Evolutionary conservation across 2,329 filamentous ascomycete species (phyloP).

Genomic region (Fusarium xyrophilum): DNA sequence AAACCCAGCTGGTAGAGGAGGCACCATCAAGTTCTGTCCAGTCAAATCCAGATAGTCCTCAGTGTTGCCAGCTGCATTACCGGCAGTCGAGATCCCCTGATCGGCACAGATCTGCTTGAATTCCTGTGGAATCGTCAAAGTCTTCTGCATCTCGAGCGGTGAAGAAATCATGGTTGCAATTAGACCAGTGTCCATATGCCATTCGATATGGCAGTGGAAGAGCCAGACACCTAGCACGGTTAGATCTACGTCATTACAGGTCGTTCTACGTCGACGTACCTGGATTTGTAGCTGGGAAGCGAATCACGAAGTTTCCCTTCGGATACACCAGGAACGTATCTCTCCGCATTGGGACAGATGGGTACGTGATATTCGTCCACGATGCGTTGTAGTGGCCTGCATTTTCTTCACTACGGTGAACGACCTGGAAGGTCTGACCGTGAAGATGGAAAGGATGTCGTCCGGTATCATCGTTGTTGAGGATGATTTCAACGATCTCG

Average conservation of each 20-base stretch:
- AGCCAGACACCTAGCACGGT: not conserved
- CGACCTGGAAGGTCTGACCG: not conserved
- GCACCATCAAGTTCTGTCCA: not conserved
- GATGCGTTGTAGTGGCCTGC: not conserved
- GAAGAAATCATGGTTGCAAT: not conserved
- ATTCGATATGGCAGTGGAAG: not conserved
- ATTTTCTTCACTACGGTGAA: not conserved
- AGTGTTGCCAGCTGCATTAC: not conserved
- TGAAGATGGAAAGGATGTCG: not conserved
- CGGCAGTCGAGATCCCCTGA: not conserved
- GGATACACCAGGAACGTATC: not conserved
- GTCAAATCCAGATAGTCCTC: not conserved
- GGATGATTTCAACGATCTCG: not conserved
- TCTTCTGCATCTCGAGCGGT: not conserved
- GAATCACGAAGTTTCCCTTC: not conserved
- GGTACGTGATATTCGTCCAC: not conserved
- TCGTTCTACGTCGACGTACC: no score
- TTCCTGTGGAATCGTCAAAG: not conserved
- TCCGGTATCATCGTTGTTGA: not conserved
- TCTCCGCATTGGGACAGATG: not conserved
- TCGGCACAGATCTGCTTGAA: not conserved
- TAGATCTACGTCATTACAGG: no score
- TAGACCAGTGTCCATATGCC: not conserved
- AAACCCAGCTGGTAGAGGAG: accelerated
- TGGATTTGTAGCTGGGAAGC: not conserved